Percentiles rank a stretch among this genome's conserved stretches.
Conservation (phyloP, 2,329 filamentous ascomycete species). For the Eutypa lata region DNA sequence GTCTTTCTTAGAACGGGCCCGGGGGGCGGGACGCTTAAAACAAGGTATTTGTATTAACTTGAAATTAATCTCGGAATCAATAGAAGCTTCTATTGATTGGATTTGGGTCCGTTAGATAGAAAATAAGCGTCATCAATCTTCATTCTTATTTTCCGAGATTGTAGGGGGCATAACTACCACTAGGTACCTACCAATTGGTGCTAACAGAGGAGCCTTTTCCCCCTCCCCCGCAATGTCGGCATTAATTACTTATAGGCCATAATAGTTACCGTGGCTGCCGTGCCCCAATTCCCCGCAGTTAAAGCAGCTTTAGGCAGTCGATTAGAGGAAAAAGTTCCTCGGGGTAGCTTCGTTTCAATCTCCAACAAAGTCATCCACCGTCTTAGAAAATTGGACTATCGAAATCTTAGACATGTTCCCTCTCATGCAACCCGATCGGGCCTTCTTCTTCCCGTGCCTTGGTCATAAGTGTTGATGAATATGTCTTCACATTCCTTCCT, state of each 20-base stretch:
- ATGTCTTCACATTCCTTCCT: neutral
- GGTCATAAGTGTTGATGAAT: neutral
- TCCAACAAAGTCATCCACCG: neutral
- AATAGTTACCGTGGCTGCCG: neutral
- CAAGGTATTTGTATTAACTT: too few species aligned
- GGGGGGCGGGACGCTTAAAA: neutral
- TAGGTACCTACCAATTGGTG: too few species aligned
- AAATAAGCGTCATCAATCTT: too few species aligned
- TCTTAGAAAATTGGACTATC: neutral
- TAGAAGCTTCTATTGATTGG: too few species aligned
- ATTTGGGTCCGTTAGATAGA: too few species aligned
- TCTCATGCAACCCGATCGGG: neutral
- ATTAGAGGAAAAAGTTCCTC: neutral
- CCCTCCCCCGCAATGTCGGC: neutral
- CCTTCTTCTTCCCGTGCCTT: neutral
- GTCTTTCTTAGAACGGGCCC: neutral
- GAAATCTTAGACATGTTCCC: too few species aligned
- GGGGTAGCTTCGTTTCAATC: neutral
- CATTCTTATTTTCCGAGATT: neutral
- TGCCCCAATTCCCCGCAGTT: neutral
- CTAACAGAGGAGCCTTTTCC: too few species aligned
- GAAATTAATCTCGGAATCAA: neutral
- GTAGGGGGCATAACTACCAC: too few species aligned
- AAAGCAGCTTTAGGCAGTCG: neutral
- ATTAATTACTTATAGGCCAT: neutral